Conservation (phyloP, 306 rosid species). For the Malus asiatica region DNA sequence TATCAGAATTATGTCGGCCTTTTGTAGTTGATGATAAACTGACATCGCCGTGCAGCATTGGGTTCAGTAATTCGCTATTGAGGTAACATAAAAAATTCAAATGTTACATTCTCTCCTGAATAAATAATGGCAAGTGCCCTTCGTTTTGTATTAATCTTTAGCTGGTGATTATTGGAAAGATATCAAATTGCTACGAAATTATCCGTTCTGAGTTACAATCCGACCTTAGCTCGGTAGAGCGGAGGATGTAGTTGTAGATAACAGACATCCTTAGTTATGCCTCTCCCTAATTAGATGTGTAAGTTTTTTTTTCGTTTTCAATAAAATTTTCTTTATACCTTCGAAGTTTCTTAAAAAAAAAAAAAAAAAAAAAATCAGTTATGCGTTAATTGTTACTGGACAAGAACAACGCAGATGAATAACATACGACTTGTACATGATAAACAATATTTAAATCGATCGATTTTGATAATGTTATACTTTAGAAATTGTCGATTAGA, state of each 20-base stretch:
- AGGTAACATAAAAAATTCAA: neutral
- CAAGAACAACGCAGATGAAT: neutral
- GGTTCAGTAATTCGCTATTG: slow-evolving; percentile 5
- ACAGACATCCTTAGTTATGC: too few relatives aligned
- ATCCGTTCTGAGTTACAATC: neutral
- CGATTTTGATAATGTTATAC: neutral
- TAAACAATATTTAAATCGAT: too few relatives aligned
- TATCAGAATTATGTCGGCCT: neutral
- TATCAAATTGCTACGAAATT: neutral
- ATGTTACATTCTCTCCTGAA: neutral
- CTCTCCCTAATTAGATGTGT: too few relatives aligned
- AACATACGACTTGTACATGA: neutral
- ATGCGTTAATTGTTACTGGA: neutral
- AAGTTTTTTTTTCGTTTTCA: too few relatives aligned
- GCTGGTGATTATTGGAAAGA: neutral
- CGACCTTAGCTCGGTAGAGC: too few relatives aligned
- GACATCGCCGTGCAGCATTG: slow-evolving; percentile 8
- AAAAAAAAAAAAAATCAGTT: neutral
- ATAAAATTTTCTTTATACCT: too few relatives aligned
- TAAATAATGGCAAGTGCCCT: neutral
- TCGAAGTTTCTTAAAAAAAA: too few relatives aligned
- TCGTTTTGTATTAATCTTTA: neutral
- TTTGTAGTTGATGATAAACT: slow-evolving; percentile 3
- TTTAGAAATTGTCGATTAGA: too few relatives aligned
- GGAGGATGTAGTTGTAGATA: too few relatives aligned